A percentile compares a stretch with the other conserved stretches of the same genome.
Evolutionary conservation across 768 basidiomycete species (phyloP).

Genomic region (Jaapia argillacea): DNA sequence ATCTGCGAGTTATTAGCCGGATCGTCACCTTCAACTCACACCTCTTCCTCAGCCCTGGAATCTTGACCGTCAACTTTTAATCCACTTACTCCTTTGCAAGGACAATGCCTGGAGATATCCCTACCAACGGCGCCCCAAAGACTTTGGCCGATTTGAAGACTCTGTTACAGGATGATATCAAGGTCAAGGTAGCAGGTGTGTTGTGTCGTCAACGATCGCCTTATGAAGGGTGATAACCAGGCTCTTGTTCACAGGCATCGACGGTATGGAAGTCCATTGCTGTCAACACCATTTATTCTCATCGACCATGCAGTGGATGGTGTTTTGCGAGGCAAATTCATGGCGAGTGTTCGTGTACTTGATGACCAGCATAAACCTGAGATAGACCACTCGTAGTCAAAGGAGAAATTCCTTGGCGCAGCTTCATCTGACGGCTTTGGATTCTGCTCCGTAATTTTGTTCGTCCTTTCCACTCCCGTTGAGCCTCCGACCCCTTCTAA

Average conservation of each 20-base stretch:
- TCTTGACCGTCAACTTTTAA: too few species aligned
- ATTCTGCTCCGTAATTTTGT: constrained; percentile 93
- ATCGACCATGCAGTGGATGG: constrained; percentile 62
- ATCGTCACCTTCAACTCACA: too few species aligned
- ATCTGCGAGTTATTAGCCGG: too few species aligned
- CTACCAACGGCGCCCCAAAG: constrained; percentile 33
- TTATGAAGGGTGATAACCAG: constrained; percentile 13
- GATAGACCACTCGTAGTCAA: too few species aligned
- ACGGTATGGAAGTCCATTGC: constrained; percentile 37
- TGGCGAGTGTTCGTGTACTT: constrained; percentile 35
- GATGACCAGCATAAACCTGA: too few species aligned
- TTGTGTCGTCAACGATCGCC: constrained; percentile 5
- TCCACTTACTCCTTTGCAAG: too few species aligned
- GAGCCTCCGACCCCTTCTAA: constrained; percentile 2
- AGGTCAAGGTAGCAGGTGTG: constrained; percentile 91
- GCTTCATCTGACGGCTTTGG: constrained; percentile 78
- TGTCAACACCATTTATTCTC: background rate
- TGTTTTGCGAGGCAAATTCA: constrained; percentile 88
- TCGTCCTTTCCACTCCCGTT: constrained; percentile 16
- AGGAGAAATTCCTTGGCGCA: constrained; percentile 81
- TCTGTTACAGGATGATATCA: constrained; percentile 53
- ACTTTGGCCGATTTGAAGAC: constrained; percentile 47
- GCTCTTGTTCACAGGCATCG: constrained; percentile 35
- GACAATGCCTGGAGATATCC: constrained; percentile 5
- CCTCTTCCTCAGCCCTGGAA: too few species aligned